Evolutionary conservation across 352 stramenopile species (phyloP).

Genomic region (Bremia lactucae): DNA sequence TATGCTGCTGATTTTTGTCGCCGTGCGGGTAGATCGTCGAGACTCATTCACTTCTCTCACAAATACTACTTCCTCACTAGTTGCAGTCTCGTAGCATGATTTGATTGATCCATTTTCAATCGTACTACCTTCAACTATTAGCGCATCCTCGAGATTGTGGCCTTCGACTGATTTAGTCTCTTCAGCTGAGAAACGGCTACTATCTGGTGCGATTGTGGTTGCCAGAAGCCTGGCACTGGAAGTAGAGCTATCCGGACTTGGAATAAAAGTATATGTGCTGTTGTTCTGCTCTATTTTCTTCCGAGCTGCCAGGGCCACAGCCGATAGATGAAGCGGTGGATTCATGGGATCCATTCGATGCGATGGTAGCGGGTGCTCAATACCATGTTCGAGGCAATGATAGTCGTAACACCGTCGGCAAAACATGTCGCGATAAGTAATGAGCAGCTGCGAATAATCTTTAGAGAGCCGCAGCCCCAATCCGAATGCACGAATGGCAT

Average conservation of each 20-base stretch:
- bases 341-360: constrained; percentile 54
- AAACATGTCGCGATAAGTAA: constrained; percentile 87
- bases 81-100: constrained; percentile 9
- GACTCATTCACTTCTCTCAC: constrained; percentile 21
- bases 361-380: constrained; percentile 57
- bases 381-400: constrained; percentile 86
- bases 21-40: constrained; percentile 43
- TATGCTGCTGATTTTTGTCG: constrained; percentile 44
- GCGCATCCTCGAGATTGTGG: constrained; percentile 4
- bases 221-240: constrained; percentile 7
- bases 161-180: constrained; percentile 5
- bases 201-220: constrained; percentile 3
- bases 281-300: constrained; percentile 8
- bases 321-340: constrained; percentile 33
- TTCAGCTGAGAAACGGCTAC: constrained; percentile 4
- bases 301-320: constrained; percentile 17
- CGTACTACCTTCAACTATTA: constrained; percentile 9
- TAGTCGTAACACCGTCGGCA: constrained; percentile 90
- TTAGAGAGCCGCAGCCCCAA: constrained; percentile 39
- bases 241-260: constrained; percentile 7
- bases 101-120: constrained; percentile 4
- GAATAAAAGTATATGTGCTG: constrained; percentile 1
- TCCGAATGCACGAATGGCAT: constrained; percentile 21
- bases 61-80: constrained; percentile 9
- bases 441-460: constrained; percentile 62